phyloP scores from a whole-genome alignment of 352 stramenopile genomes.

The Globisporangium recalcitrans region DNA sequence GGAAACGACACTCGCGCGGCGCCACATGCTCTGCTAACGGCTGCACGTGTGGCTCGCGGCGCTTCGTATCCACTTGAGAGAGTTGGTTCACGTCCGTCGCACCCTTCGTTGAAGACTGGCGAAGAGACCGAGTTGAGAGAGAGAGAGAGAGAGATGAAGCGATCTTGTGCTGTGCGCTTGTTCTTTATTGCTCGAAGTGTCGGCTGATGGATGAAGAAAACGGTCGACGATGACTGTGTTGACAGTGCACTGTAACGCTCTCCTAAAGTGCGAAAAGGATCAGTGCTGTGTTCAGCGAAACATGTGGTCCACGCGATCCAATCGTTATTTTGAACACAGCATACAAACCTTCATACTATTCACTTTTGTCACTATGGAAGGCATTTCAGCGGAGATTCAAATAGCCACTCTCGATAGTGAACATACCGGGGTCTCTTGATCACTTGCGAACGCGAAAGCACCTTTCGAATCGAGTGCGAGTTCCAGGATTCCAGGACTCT shows the following conservation, averaged over 20 bases:
- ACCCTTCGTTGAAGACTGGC: background rate
- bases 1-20: background rate
- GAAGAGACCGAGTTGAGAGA: background rate
- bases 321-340: no score
- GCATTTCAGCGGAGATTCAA: no score
- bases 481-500: no score
- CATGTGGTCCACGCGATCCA: background rate
- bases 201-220: background rate
- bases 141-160: background rate
- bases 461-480: no score
- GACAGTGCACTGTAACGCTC: background rate
- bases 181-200: background rate
- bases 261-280: background rate
- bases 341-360: no score
- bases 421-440: no score
- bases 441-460: no score
- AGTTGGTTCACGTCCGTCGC: background rate
- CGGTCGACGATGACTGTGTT: background rate
- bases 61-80: background rate
- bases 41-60: background rate
- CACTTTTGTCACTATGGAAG: no score
- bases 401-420: no score
- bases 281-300: background rate
- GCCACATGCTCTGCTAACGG: slow-evolving; percentile 5
- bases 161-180: background rate